Base-by-base conservation (phyloP, 371 early-diverging fungal genomes). In the Haplosporangium sp. region DNA sequence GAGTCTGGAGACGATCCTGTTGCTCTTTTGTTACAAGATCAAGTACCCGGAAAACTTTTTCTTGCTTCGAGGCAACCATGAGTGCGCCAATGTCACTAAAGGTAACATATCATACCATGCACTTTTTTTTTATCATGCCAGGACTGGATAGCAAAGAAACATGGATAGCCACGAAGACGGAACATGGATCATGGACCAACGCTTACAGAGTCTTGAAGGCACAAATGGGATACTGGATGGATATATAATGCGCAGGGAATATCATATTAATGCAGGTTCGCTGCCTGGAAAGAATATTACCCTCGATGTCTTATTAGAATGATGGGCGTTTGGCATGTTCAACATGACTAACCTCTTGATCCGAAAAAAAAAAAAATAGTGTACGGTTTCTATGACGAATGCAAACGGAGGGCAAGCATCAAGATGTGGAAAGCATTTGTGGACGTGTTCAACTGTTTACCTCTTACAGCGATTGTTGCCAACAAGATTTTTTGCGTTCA, bases 341-440 rank as follows among this genome's bases (percentile, higher is more conserved):
- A n/a, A n/a, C n/a, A n/a, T n/a, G n/a, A n/a, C n/a, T 9, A 16
- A 6, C 21, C 13, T 54, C 12, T 64, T n/a, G 36, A 20, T 51
- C n/a, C 10, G 10, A 16, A 11, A 10, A 10, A 12, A 16, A 45
- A 45, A 97, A 75, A 95, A 95, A 12, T 59, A 77, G 82, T 99
- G 41, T 99, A 99, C 79, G 99, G 99, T 6, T 99, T 99, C 84
- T 99, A 97, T 81, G 99, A 99, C 81, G 99, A 99, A 84, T 97
- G 98, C 89, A 99, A 99, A 83, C 93, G 99, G 67, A 87, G 99
- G 66, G 92, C 92, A 57, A 96, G 89, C 75, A 87, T 95, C 55
- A 96, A 96, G 74, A 89, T 98, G 66, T 99, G 99, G 99, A 96
- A 95, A 83, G 90, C 91, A 6, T 99, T 99, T 86, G 96, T 97